phyloP scores from a whole-genome alignment of 2,329 filamentous ascomycete species.

The Clarireedia monteithiana region DNA sequence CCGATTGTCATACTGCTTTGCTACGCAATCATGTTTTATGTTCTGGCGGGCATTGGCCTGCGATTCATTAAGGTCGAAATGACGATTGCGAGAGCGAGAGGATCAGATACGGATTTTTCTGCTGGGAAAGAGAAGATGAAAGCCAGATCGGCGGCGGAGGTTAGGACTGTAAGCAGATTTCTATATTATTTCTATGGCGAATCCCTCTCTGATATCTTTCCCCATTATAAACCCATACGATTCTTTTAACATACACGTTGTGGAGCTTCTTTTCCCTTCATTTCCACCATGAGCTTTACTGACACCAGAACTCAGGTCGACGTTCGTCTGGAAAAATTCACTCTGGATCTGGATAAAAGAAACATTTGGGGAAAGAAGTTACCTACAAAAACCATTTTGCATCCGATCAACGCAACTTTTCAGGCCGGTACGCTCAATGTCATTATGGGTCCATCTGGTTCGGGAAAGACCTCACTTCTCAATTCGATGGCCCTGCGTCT shows the following conservation, averaged over 20 bases:
- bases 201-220: not conserved
- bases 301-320: conserved; percentile 37
- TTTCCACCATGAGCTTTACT: not conserved
- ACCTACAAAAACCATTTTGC: conserved; percentile 52
- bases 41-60: conserved; percentile 52
- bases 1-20: conserved; percentile 56
- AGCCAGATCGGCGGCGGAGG: conserved; percentile 42
- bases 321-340: conserved; percentile 56
- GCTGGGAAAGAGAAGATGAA: conserved; percentile 64
- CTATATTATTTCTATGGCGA: not conserved
- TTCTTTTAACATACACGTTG: no score
- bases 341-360: conserved; percentile 56
- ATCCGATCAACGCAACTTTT: conserved; percentile 60
- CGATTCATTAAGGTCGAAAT: conserved; percentile 61
- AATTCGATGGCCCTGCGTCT: conserved; percentile 66
- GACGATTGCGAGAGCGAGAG: conserved; percentile 56
- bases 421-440: conserved; percentile 62
- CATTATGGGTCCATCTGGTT: conserved; percentile 74
- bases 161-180: conserved; percentile 35
- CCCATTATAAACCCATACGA: no score
- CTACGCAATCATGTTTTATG: conserved; percentile 56
- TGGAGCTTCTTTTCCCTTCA: no score
- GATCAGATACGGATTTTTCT: conserved; percentile 51
- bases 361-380: conserved; percentile 42
- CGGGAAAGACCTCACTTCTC: conserved; percentile 67